Conservation (phyloP, 345 rosid species). For the Arabis hirsuta region DNA sequence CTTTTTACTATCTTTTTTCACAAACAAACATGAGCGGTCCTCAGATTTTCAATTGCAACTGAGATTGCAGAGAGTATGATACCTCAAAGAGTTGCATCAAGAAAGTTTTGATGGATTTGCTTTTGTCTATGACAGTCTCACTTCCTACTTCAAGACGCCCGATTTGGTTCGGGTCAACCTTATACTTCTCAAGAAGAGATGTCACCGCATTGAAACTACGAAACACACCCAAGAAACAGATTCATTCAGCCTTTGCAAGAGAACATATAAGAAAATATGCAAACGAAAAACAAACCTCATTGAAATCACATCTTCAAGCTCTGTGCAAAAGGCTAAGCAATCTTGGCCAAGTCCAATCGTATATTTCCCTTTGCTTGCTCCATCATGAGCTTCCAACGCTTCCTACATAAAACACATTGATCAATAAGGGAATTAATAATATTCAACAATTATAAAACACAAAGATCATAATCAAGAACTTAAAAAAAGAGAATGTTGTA, state of each 20-base stretch:
- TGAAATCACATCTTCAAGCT: conserved; percentile 99
- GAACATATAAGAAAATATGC: not conserved
- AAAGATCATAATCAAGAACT: no score
- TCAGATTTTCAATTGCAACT: not conserved
- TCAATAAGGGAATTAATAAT: not conserved
- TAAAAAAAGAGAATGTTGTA: no score
- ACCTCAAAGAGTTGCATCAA: conserved; percentile 99
- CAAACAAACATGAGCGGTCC: not conserved
- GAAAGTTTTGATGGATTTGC: conserved; percentile 98
- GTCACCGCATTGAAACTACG: conserved; percentile 86
- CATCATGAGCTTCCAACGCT: conserved; percentile 93
- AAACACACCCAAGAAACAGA: conserved; percentile 26
- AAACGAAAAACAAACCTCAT: conserved; percentile 65
- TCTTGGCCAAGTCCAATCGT: conserved; percentile 99
- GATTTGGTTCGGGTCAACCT: conserved; percentile 86
- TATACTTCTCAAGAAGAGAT: conserved; percentile 90
- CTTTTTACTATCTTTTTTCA: not conserved
- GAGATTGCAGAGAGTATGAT: conserved; percentile 2
- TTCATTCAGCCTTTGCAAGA: conserved; percentile 15
- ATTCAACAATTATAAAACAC: no score
- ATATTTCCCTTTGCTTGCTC: conserved; percentile 96
- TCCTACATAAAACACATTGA: conserved; percentile 53
- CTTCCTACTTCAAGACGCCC: conserved; percentile 99
- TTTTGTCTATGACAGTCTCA: conserved; percentile 98
- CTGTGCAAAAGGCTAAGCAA: conserved; percentile 94